phyloP scores from a whole-genome alignment of 768 basidiomycete species.

The Pleurotus salmoneostramineus region DNA sequence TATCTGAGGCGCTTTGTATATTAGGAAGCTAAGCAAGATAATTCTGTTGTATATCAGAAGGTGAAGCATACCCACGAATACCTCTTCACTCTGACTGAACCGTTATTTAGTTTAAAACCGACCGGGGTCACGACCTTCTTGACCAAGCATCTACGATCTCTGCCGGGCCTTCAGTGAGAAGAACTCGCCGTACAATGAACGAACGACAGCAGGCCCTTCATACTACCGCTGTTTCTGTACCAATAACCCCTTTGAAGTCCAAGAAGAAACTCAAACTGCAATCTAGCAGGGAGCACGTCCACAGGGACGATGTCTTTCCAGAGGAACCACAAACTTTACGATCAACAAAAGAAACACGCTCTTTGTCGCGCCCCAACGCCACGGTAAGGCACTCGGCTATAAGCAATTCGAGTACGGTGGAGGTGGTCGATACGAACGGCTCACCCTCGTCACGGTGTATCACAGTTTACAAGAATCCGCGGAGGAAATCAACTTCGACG shows the following conservation, averaged over 20 bases:
- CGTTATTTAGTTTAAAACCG: conserved; percentile 49
- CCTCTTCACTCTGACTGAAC: conserved; percentile 6
- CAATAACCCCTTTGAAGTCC: conserved; percentile 18
- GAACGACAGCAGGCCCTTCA: conserved; percentile 47
- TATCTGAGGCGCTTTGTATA: conserved; percentile 4
- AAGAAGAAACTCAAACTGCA: conserved; percentile 18
- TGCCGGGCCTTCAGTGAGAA: conserved; percentile 45
- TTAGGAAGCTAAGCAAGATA: conserved; percentile 72
- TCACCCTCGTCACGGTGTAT: too few relatives aligned
- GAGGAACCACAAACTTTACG: neutral
- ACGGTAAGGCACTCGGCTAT: too few relatives aligned
- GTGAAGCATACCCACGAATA: conserved; percentile 35
- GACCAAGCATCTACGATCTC: conserved; percentile 32
- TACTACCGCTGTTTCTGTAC: conserved; percentile 19
- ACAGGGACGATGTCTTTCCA: neutral
- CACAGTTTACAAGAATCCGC: too few relatives aligned
- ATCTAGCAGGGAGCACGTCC: neutral
- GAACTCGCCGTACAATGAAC: conserved; percentile 56
- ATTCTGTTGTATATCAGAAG: conserved; percentile 66
- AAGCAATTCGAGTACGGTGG: too few relatives aligned
- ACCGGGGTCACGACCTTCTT: conserved; percentile 49
- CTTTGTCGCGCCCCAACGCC: too few relatives aligned
- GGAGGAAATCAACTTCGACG: neutral
- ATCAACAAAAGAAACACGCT: neutral
- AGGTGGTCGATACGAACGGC: too few relatives aligned